Conservation (phyloP, 768 basidiomycete genomes). For the Lentinula guzmanii region DNA sequence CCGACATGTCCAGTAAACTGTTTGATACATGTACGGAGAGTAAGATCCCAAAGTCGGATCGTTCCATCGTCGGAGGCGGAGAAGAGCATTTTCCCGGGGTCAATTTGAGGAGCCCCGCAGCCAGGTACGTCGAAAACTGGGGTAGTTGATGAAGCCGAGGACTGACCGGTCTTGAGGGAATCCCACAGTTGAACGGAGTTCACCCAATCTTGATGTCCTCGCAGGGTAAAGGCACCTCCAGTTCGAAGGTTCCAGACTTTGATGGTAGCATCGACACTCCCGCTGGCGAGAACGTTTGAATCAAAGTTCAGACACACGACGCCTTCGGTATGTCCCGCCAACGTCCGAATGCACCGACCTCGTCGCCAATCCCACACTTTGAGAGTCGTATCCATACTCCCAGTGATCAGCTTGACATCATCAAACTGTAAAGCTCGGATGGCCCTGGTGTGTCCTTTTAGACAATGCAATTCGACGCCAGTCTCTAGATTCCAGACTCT, state of each 20-base stretch:
- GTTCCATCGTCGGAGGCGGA: conserved; percentile 94
- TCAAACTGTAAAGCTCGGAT: conserved; percentile 94
- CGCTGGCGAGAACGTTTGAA: conserved; percentile 85
- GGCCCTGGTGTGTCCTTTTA: conserved; percentile 89
- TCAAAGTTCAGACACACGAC: conserved; percentile 92
- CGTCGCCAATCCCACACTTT: conserved; percentile 96
- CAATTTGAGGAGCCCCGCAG: conserved; percentile 44
- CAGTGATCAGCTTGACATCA: conserved; percentile 90
- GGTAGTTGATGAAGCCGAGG: conserved; percentile 21
- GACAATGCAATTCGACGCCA: conserved; percentile 73
- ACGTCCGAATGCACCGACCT: conserved; percentile 79
- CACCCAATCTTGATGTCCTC: conserved; percentile 95
- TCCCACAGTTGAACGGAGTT: conserved; percentile 96
- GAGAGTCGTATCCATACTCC: conserved; percentile 92
- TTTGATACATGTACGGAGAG: conserved; percentile 69
- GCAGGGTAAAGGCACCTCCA: conserved; percentile 85
- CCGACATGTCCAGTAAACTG: conserved; percentile 88
- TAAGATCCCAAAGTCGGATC: conserved; percentile 93
- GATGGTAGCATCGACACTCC: conserved; percentile 91
- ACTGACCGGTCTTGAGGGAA: conserved; percentile 27
- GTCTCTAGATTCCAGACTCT: conserved; percentile 97
- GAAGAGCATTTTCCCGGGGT: conserved; percentile 92
- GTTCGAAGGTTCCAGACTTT: conserved; percentile 93
- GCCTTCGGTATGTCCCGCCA: conserved; percentile 88
- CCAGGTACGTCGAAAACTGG: conserved; percentile 30